Base-by-base conservation (phyloP, 306 rosid genomes). In the Medicago lupulina region DNA sequence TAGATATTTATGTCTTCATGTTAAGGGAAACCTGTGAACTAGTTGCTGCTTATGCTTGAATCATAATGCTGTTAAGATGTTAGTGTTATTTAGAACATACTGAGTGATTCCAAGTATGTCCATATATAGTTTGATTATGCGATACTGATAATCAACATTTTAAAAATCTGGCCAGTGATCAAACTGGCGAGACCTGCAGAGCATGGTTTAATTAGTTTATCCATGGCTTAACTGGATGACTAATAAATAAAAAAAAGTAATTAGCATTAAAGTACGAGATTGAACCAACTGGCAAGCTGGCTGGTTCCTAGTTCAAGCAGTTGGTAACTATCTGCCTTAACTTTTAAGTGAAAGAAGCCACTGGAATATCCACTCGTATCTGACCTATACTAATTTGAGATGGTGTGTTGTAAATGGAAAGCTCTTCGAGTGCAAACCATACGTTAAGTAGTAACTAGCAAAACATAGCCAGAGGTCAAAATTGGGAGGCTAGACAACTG, bases 1-100 rank as follows among this genome's bases (percentile, higher is more conserved):
- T 76, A 40, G 19, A 58, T 65, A 15, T 38, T 44, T 70, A 43
- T 67, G 18, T 11, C 54, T 61, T 66, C 73, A 8, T 19, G 77
- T 46, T 79, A 60, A 74, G 65, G 49, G 63, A 36, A 75, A 61
- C 73, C 12, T 39, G 11, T 43, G 63, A 67, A 74, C 16, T 65
- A 36, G 58, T 44, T 14, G 18, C 36, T 60, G 46, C 46, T 64
- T 76, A 63, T 41, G n/a, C 54, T 47, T 76, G 79, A 71, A 71
- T 71, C 17, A 19, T 41, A 44, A 16, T 41, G 2, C 34, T 13
- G 9, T 23, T 73, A 46, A 53, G 12, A 43, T 71, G 63, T 64
- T 57, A 63, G 34, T 70, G 16, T 44, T 38, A 57, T 51, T 70
- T 54, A 40, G 47, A 74, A 40, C 16, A 36, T 6, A 4, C 36